Evolutionary conservation across 2,329 filamentous ascomycete species (phyloP), one percentile per base, ranked within the genome.

Genomic region (Rachicladosporium sp.): DNA sequence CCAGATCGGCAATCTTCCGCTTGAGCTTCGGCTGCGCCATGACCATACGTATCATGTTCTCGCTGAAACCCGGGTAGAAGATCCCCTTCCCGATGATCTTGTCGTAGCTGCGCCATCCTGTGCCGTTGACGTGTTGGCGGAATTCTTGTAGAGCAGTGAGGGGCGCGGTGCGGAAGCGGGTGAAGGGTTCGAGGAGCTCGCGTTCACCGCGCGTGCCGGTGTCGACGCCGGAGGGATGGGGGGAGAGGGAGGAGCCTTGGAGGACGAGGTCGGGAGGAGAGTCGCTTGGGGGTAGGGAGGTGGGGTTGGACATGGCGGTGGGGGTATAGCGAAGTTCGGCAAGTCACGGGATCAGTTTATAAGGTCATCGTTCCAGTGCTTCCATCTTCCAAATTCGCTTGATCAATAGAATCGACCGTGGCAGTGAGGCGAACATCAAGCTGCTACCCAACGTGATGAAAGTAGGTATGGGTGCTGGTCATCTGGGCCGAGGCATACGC

Each of bases 101-200:
- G 56, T 96, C 86, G 66, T 98, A 98, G 44, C 84, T 85, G 45
- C 91, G 83, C 91, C 91, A 98, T 58, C 88, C 89, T 37, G 83
- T 82, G 40, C 91, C 91, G 9, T 86, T 89, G 47, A 96, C 82
- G 63, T 96, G 88, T 29, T 94, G 71, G 35, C 84, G 91, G 29
- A 98, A 81, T 67, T 98, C 91, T 50, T 87, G 85, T 23, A 96
- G 76, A 59, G 96, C 96, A 47, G 87, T 72, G 47, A 81, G 65
- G 1, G 78, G 78, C 40, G 74, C 71, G 41, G 81, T 65, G 42
- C 89, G 79, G 60, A 96, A 95, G 34, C 87, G 82, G 36, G 84
- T 82, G 71, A 91, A 91, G 56, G 88, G 78, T 59, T 81, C 78
- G 66, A 89, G 78, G 50, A 88, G 65, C 12, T 78, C 78, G 55